A percentile compares a stretch with the other conserved stretches of the same genome.
Evolutionary conservation across 805 yeast genomes (phyloP).

Genomic region (Tetrapisispora nanseiensis): DNA sequence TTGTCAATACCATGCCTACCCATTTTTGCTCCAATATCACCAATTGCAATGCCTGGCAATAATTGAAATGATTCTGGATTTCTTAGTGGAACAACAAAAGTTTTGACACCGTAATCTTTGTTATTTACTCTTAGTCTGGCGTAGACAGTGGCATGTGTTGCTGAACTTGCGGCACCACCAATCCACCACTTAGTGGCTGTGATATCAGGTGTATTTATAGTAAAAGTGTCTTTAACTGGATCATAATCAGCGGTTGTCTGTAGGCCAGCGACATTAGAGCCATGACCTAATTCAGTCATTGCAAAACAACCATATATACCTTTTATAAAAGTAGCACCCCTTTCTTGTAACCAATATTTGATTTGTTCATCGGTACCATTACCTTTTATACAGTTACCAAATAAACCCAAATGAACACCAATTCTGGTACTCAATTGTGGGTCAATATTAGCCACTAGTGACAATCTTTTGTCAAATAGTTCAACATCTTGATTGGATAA

Average conservation of each 20-base stretch:
- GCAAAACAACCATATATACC: slow-evolving; percentile 81
- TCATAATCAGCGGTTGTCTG: slow-evolving; percentile 89
- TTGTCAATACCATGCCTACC: slow-evolving; percentile 94
- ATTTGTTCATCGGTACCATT: slow-evolving; percentile 81
- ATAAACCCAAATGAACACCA: slow-evolving; percentile 83
- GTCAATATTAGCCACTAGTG: slow-evolving; percentile 55
- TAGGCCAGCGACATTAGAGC: slow-evolving; percentile 86
- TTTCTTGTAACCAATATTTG: slow-evolving; percentile 67
- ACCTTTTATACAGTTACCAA: slow-evolving; percentile 72
- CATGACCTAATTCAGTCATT: slow-evolving; percentile 90
- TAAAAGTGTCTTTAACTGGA: slow-evolving; percentile 51
- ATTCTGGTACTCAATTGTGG: slow-evolving; percentile 73
- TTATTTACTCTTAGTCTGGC: slow-evolving; percentile 77
- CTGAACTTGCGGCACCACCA: slow-evolving; percentile 94
- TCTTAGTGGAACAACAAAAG: slow-evolving; percentile 84
- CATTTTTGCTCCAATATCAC: slow-evolving; percentile 93
- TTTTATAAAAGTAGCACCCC: slow-evolving; percentile 51
- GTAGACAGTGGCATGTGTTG: slow-evolving; percentile 77
- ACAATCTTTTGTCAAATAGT: slow-evolving; percentile 48
- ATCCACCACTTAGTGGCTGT: slow-evolving; percentile 99
- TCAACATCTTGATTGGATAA: slow-evolving; percentile 21
- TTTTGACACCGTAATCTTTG: slow-evolving; percentile 85
- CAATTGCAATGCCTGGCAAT: slow-evolving; percentile 71
- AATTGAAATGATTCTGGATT: slow-evolving; percentile 57
- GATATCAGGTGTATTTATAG: slow-evolving; percentile 76